phyloP scores from a whole-genome alignment of 371 early-diverging fungal species.

The Zopfochytrium polystomum region DNA sequence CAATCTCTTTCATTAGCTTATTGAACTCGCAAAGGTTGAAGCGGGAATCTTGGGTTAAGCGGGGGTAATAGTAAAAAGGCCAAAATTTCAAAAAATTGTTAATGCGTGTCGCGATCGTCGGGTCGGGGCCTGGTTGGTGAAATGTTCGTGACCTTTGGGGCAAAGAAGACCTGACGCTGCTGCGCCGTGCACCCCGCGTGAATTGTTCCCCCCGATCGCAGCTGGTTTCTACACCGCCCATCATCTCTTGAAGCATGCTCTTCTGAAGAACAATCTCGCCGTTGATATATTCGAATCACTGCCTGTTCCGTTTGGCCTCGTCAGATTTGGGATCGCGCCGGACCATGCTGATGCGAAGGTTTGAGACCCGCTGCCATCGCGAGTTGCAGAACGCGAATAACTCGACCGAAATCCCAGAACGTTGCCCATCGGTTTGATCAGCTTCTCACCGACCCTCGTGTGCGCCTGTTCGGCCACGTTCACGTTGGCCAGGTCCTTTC shows the following conservation, averaged over 20 bases:
- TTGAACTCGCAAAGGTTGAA: slow-evolving; percentile 22
- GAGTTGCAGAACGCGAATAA: not conserved
- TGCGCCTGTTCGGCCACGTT: slow-evolving; percentile 82
- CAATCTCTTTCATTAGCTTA: too few relatives aligned
- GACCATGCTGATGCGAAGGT: slow-evolving; percentile 98
- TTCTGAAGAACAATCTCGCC: slow-evolving; percentile 46
- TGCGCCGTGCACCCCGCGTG: too few relatives aligned
- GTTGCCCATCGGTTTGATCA: slow-evolving; percentile 84
- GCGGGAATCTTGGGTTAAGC: slow-evolving; percentile 20
- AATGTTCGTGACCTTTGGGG: too few relatives aligned
- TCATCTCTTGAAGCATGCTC: slow-evolving; percentile 56
- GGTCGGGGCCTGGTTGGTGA: too few relatives aligned
- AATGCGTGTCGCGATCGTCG: too few relatives aligned
- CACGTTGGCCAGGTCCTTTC: slow-evolving; percentile 30
- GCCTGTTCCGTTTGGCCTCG: slow-evolving; percentile 87
- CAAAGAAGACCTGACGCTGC: too few relatives aligned
- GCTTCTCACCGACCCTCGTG: slow-evolving; percentile 64
- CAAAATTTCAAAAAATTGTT: too few relatives aligned
- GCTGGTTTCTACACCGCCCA: slow-evolving; percentile 94
- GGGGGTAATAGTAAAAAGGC: too few relatives aligned
- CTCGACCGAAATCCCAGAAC: slow-evolving; percentile 29
- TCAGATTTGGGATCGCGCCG: slow-evolving; percentile 97
- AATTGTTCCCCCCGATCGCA: too few relatives aligned
- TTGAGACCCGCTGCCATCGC: not conserved
- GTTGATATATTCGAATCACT: slow-evolving; percentile 84